These are phyloP conservation scores for Akanthomyces muscarius DNA, from an alignment of 2,329 filamentous ascomycete species.

Conservation along the genomic window DNA sequence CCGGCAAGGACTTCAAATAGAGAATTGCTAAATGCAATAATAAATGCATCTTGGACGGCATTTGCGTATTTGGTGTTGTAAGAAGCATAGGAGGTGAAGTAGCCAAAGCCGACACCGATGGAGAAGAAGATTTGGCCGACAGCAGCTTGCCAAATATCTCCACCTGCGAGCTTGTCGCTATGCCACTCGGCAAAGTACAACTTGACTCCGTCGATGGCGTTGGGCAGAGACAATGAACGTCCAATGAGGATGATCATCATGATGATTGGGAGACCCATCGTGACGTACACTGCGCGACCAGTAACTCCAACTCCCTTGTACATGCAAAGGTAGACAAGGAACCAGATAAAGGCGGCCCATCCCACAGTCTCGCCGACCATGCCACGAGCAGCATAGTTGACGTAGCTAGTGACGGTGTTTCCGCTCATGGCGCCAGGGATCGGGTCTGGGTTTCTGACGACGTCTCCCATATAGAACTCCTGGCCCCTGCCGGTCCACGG, in stretches of 20 bases:
- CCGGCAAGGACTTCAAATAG: conserved; percentile 49
- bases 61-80: conserved; percentile 57
- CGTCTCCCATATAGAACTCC: conserved; percentile 43
- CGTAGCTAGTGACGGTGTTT: conserved; percentile 35
- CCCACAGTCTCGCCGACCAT: conserved; percentile 50
- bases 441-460: conserved; percentile 39
- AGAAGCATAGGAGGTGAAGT: conserved; percentile 55
- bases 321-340: conserved; percentile 53
- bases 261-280: conserved; percentile 52
- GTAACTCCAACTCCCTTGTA: conserved; percentile 53
- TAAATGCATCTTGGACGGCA: conserved; percentile 54
- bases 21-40: conserved; percentile 52
- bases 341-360: conserved; percentile 53
- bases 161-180: conserved; percentile 41
- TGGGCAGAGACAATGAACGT: conserved; percentile 45
- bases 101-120: conserved; percentile 55
- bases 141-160: conserved; percentile 50
- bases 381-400: conserved; percentile 37
- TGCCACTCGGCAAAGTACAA: conserved; percentile 39
- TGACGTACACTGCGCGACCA: conserved; percentile 52
- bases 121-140: conserved; percentile 58
- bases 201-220: conserved; percentile 45
- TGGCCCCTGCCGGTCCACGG: conserved; percentile 45
- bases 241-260: conserved; percentile 50
- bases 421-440: conserved; percentile 30